Evolutionary conservation across 108 stramenopile species (phyloP), one percentile per base, ranked within the genome.

Genomic region (Seminavis robusta): DNA sequence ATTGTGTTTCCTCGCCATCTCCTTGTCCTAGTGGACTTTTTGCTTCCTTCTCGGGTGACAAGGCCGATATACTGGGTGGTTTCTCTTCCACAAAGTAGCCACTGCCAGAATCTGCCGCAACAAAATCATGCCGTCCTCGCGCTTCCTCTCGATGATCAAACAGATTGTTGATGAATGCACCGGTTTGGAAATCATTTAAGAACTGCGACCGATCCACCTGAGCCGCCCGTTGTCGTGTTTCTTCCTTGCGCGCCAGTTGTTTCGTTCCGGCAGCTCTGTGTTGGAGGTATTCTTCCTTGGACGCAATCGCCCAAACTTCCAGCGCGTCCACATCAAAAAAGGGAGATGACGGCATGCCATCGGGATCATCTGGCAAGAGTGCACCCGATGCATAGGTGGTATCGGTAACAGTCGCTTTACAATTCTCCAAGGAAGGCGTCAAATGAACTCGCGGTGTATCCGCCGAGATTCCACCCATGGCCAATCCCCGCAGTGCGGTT

Each of bases 271-370:
- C n/a, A n/a, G n/a, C n/a, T n/a, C n/a, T n/a, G n/a, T n/a, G n/a
- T n/a, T n/a, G n/a, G n/a, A n/a, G n/a, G n/a, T n/a, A n/a, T 17
- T 51, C 27, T 4, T 53, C 53, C 1, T 11, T 33, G 20, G 32
- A 28, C 54, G 31, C 34, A 40, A 59, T 43, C 3, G 62, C 70
- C 38, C 45, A 71, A n/a, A 59, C 56, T 34, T 71, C 70, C 7
- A 71, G 23, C 13, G 52, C 52, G 47, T 64, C 63, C 11, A 71
- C 47, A 45, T 71, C 63, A 64, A 71, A 71, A 36, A 32, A 40
- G 5, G 36, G 20, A n/a, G 9, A 33, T 37, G 1, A 44, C 25
- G 33, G 23, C 33, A 23, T 39, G 16, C 24, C 23, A 15, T 48
- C 47, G 26, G 21, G 7, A 38, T 34, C n/a, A 55, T 54, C 33